Evolutionary conservation across 352 stramenopile genomes (phyloP).

Genomic region (Globisporangium carolinianum): DNA sequence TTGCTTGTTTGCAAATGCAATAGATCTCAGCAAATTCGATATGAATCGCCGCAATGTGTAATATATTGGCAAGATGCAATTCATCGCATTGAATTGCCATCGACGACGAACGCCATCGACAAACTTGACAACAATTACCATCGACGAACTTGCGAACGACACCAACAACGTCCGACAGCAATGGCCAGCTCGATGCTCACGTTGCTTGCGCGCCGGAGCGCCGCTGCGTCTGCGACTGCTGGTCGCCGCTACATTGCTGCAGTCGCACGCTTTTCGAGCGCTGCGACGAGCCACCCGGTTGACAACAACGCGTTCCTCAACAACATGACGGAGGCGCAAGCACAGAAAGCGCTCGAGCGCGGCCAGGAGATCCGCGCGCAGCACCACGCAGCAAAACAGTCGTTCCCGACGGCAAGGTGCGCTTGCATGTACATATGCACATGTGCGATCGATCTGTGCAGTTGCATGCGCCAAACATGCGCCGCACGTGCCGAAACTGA

Average conservation of each 20-base stretch:
- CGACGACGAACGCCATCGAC: neutral
- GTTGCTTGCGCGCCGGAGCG: conserved; percentile 4
- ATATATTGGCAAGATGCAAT: neutral
- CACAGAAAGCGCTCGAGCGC: conserved; percentile 37
- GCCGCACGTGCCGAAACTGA: neutral
- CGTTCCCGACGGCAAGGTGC: conserved; percentile 35
- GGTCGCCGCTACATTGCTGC: neutral
- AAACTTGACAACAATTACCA: neutral
- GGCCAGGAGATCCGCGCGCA: conserved; percentile 49
- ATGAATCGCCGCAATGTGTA: neutral
- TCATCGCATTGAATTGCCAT: conserved; percentile 6
- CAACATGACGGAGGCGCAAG: conserved; percentile 45
- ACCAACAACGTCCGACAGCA: neutral
- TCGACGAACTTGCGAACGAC: conserved; percentile 1
- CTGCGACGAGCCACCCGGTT: conserved; percentile 24
- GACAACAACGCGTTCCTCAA: conserved; percentile 49
- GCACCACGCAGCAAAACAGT: conserved; percentile 32
- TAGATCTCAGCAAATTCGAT: neutral
- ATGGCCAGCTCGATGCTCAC: conserved; percentile 5
- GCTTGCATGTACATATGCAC: neutral
- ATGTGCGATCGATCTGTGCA: neutral
- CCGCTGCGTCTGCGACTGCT: neutral
- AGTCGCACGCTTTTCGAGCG: conserved; percentile 18
- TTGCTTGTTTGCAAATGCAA: too few relatives aligned
- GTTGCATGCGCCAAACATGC: neutral